Base-by-base conservation (phyloP, 768 basidiomycete genomes). In the Udeniomyces megalosporus region DNA sequence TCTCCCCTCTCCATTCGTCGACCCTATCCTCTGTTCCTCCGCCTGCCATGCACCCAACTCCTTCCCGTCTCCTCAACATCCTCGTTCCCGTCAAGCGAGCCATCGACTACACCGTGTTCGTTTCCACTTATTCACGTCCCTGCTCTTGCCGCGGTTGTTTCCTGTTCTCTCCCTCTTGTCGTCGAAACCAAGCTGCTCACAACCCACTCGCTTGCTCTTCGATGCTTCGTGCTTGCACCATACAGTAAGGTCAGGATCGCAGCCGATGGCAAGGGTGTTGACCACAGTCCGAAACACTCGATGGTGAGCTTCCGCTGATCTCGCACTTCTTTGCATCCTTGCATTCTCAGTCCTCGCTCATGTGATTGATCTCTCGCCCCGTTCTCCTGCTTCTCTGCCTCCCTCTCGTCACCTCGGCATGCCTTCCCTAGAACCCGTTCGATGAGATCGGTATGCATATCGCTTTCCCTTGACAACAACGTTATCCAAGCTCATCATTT, bases 271-370 rank as follows among this genome's bases (percentile, higher is more conserved):
- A 95, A 90, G 38, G 95, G 91, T 15, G 82, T 99, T 46, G 93
- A 99, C 78, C 84, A 87, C 60, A 90, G 85, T 73, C 93, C 95
- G 68, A 99, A 99, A 79, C 95, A 99, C 76, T 92, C 90, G 1
- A 96, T 99, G 92, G 93, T 91, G 67, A 68, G 83, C 29, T n/a
- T n/a, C 4, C 20, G 32, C 22, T 32, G 26, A 22, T 15, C 28
- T 42, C 31, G 15, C 8, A 28, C 42, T 59, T 17, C 29, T 29
- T 42, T n/a, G n/a, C n/a, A n/a, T n/a, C n/a, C n/a, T n/a, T n/a
- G n/a, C n/a, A n/a, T n/a, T n/a, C n/a, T n/a, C n/a, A n/a, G n/a
- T n/a, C n/a, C n/a, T n/a, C n/a, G n/a, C n/a, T n/a, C n/a, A n/a
- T n/a, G n/a, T n/a, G n/a, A n/a, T n/a, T n/a, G n/a, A n/a, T n/a